Evolutionary conservation across 2,329 filamentous ascomycete genomes (phyloP).

Genomic region (Penicillium crustosum): DNA sequence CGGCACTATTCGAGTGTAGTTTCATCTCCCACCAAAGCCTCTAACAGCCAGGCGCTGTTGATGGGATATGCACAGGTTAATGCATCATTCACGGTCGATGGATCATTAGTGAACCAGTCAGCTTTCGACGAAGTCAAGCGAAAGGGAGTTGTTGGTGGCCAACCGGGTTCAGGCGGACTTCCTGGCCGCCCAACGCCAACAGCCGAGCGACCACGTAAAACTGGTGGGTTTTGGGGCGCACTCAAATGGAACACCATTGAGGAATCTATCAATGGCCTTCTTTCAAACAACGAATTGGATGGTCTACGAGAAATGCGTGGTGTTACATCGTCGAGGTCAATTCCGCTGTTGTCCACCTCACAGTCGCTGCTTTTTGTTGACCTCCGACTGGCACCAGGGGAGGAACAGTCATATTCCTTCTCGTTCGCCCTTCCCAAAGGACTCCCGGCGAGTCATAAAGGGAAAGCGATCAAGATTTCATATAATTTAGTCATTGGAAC

Average conservation of each 20-base stretch:
- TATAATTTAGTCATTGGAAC: constrained; percentile 92
- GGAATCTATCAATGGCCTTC: constrained; percentile 80
- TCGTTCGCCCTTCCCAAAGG: constrained; percentile 81
- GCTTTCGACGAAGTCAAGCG: constrained; percentile 96
- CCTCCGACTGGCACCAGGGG: constrained; percentile 78
- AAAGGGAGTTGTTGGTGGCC: constrained; percentile 84
- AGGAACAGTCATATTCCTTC: constrained; percentile 85
- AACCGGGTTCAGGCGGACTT: constrained; percentile 76
- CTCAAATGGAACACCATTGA: constrained; percentile 88
- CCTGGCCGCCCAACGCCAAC: constrained; percentile 52
- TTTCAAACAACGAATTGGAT: constrained; percentile 85
- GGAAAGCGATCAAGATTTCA: constrained; percentile 88
- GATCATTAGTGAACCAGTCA: constrained; percentile 81
- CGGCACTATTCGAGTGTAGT: constrained; percentile 49
- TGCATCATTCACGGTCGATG: constrained; percentile 88
- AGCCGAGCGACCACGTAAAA: constrained; percentile 54
- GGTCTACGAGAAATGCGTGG: constrained; percentile 95
- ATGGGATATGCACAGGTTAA: constrained; percentile 97
- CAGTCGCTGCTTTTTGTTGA: constrained; percentile 97
- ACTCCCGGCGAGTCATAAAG: constrained; percentile 85
- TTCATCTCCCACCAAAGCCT: constrained; percentile 18
- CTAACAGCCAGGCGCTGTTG: constrained; percentile 70
- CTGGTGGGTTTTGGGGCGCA: constrained; percentile 75
- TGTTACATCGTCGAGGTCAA: constrained; percentile 77
- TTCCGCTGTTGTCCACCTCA: constrained; percentile 89